phyloP scores from a whole-genome alignment of 1,284 basidiomycete genomes.

The Sphaerobolus stellatus region DNA sequence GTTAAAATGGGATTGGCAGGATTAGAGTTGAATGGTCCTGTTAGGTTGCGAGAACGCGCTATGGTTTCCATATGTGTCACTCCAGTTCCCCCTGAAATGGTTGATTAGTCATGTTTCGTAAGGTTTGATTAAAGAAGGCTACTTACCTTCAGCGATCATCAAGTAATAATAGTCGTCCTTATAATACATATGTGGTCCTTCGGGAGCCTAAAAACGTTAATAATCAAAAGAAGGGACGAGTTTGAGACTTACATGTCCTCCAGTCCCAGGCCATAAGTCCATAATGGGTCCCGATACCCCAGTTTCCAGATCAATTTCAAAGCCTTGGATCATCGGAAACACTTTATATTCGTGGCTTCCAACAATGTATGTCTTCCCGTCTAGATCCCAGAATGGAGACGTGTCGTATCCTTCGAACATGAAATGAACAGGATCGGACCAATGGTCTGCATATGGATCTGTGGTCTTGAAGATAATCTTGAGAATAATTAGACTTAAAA shows the following conservation, averaged over 20 bases:
- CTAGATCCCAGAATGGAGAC: constrained; percentile 41
- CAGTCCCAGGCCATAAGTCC: constrained; percentile 40
- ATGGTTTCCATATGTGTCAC: constrained; percentile 34
- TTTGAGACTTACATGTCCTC: constrained; percentile 24
- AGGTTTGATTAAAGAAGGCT: neutral
- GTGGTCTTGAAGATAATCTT: constrained; percentile 39
- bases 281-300: constrained; percentile 36
- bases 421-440: constrained; percentile 46
- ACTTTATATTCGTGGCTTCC: constrained; percentile 35
- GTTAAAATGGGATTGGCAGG: constrained; percentile 43
- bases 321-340: constrained; percentile 40
- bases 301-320: constrained; percentile 40
- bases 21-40: constrained; percentile 36
- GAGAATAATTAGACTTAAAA: neutral
- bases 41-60: constrained; percentile 23
- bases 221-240: constrained; percentile 1
- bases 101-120: neutral
- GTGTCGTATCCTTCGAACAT: constrained; percentile 42
- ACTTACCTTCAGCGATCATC: constrained; percentile 43
- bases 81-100: constrained; percentile 29
- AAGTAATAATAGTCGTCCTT: constrained; percentile 43
- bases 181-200: constrained; percentile 43
- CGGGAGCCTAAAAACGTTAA: too few relatives aligned
- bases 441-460: constrained; percentile 37
- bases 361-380: constrained; percentile 41